Evolutionary conservation across 2,329 filamentous ascomycete species (phyloP).

Genomic region (Pseudonectria buxi): DNA sequence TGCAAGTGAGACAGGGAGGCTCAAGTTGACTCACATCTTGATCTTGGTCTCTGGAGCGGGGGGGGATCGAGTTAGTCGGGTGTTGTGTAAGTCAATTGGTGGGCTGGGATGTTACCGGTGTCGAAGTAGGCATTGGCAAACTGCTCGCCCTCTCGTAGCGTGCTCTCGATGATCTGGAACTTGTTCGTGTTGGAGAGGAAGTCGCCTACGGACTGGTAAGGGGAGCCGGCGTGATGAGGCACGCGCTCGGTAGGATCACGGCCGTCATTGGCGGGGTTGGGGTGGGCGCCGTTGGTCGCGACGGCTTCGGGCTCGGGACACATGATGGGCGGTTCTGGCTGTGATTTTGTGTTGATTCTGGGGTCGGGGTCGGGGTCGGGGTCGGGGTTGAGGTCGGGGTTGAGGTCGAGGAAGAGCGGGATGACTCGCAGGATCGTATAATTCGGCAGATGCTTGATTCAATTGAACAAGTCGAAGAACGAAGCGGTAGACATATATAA

Average conservation of each 20-base stretch:
- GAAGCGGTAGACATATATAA: too few species aligned
- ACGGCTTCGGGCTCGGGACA: too few species aligned
- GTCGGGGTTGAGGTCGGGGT: too few species aligned
- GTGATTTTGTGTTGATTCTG: too few species aligned
- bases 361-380: too few species aligned
- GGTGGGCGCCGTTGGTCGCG: background rate
- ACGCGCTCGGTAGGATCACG: background rate
- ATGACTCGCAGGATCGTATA: too few species aligned
- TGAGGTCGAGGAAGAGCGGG: too few species aligned
- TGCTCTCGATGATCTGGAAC: constrained; percentile 19
- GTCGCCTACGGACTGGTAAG: constrained; percentile 10
- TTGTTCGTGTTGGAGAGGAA: constrained; percentile 13
- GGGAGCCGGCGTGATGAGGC: background rate
- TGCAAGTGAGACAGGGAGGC: background rate
- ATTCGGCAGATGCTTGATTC: too few species aligned
- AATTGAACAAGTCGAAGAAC: too few species aligned
- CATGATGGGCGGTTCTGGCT: too few species aligned
- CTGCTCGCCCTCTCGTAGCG: constrained; percentile 21
- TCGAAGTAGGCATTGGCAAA: constrained; percentile 71
- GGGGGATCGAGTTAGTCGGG: background rate
- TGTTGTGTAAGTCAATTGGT: background rate
- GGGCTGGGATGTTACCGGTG: constrained; percentile 35
- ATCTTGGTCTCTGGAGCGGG: constrained; percentile 18
- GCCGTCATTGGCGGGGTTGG: too few species aligned
- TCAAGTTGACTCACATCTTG: constrained; percentile 11